These are phyloP conservation scores for Elaeis guineensis DNA, from an alignment of 176 grass and related monocot genomes.

Conservation along the genomic window DNA sequence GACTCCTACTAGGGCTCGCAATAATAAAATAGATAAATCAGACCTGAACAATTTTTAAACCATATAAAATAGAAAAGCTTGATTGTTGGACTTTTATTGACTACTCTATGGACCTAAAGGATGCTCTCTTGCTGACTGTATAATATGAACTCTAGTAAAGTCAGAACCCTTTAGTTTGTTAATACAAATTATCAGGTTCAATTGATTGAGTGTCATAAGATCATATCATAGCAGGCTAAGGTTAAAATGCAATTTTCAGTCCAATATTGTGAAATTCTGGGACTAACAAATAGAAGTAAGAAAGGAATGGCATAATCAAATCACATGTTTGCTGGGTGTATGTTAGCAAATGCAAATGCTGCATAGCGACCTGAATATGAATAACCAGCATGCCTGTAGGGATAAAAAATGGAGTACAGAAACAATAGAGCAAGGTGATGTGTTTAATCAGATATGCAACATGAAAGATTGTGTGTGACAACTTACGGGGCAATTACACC, in stretches of 20 bases:
- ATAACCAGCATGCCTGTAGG: slow-evolving; percentile 88
- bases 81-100: too few relatives aligned
- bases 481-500: slow-evolving; percentile 96
- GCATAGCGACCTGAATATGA: slow-evolving; percentile 87
- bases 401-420: slow-evolving; percentile 14
- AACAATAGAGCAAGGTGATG: neutral
- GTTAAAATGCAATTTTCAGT: neutral
- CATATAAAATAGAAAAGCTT: too few relatives aligned
- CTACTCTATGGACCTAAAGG: too few relatives aligned
- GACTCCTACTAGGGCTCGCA: too few relatives aligned
- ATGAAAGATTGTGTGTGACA: neutral
- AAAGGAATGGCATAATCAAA: slow-evolving; percentile 11
- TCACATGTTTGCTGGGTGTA: slow-evolving; percentile 85
- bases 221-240: neutral
- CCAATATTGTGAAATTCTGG: neutral
- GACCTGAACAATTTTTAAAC: too few relatives aligned
- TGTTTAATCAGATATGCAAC: neutral
- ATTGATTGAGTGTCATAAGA: neutral
- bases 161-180: too few relatives aligned
- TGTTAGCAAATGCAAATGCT: slow-evolving; percentile 95
- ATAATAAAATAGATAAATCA: too few relatives aligned
- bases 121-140: too few relatives aligned
- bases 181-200: too few relatives aligned
- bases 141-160: too few relatives aligned
- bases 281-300: neutral